A percentile compares a stretch with the other conserved stretches of the same genome.
These are phyloP conservation scores for Maudiozyma barnettii DNA, from an alignment of 805 yeast species.

Conservation along the genomic window DNA sequence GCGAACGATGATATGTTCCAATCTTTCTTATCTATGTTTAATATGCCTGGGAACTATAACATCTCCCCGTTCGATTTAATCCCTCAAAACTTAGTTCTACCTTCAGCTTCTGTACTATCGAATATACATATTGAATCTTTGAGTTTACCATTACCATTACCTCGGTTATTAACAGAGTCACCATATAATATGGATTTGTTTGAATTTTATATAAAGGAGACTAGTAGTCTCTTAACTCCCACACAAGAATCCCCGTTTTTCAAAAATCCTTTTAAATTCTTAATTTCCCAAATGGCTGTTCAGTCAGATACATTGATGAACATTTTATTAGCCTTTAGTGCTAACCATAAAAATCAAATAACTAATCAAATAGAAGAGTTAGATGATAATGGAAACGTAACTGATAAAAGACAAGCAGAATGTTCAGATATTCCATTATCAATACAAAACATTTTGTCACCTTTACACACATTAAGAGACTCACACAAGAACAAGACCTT, in stretches of 20 bases:
- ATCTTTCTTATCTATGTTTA: neutral
- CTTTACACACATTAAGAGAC: neutral
- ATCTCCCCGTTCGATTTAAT: neutral
- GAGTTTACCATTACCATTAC: conserved; percentile 35
- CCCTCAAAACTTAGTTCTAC: neutral
- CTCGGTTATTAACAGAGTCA: conserved; percentile 49
- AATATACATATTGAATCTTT: neutral
- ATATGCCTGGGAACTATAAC: neutral
- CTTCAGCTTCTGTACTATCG: neutral
- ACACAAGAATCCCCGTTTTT: conserved; percentile 45
- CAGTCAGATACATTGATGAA: conserved; percentile 45
- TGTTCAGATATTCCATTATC: neutral
- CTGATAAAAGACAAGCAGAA: neutral
- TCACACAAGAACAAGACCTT: neutral
- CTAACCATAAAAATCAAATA: conserved; percentile 31
- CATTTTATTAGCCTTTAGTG: conserved; percentile 43
- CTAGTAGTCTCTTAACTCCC: conserved; percentile 55
- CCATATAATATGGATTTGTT: conserved; percentile 53
- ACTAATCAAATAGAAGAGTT: conserved; percentile 1
- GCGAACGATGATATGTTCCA: neutral
- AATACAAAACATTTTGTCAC: neutral
- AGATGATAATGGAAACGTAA: neutral
- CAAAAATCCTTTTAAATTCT: conserved; percentile 55
- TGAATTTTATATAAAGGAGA: conserved; percentile 52
- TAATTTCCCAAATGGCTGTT: conserved; percentile 62